A percentile compares a stretch with the other conserved stretches of the same genome.
These are phyloP conservation scores for Calamus simplicifolius DNA, from an alignment of 176 grass and related monocot species.

Conservation along the genomic window DNA sequence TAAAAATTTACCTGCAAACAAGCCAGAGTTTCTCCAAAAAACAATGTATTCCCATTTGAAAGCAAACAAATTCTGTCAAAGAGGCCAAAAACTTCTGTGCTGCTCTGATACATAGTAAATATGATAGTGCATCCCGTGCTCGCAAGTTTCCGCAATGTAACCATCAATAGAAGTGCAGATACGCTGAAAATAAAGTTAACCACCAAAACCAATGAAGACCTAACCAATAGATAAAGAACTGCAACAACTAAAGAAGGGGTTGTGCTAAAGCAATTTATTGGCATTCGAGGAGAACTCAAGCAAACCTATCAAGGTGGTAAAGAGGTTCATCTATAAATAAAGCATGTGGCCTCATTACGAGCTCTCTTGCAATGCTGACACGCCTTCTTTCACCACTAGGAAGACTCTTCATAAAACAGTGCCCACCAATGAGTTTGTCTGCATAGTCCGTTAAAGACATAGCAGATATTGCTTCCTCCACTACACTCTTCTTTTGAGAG, in stretches of 20 bases:
- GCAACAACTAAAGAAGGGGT: too few species aligned
- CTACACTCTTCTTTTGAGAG: conserved; percentile 46
- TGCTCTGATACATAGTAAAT: conserved; percentile 99
- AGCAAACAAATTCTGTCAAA: conserved; percentile 96
- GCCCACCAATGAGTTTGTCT: conserved; percentile 78
- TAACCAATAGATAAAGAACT: too few species aligned
- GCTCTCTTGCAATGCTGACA: conserved; percentile 82
- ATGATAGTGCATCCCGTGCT: conserved; percentile 96
- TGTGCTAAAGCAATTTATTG: too few species aligned
- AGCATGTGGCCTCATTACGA: conserved; percentile 81
- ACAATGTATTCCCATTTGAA: conserved; percentile 93
- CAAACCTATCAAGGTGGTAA: conserved; percentile 87
- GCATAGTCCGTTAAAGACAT: conserved; percentile 76
- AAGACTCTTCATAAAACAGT: conserved; percentile 56
- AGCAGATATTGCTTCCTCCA: conserved; percentile 72
- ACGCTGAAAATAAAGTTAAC: conserved; percentile 48
- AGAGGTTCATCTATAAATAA: conserved; percentile 90
- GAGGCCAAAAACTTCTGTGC: conserved; percentile 95
- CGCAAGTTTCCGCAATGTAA: conserved; percentile 93
- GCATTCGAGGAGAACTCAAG: neutral
- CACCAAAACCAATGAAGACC: neutral
- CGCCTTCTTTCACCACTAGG: conserved; percentile 68
- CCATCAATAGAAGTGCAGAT: conserved; percentile 92
- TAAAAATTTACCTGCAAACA: conserved; percentile 72
- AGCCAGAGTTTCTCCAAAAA: conserved; percentile 91